A percentile compares a stretch with the other conserved stretches of the same genome.
phyloP scores from a whole-genome alignment of 306 rosid genomes.

The Lupinus albus region DNA sequence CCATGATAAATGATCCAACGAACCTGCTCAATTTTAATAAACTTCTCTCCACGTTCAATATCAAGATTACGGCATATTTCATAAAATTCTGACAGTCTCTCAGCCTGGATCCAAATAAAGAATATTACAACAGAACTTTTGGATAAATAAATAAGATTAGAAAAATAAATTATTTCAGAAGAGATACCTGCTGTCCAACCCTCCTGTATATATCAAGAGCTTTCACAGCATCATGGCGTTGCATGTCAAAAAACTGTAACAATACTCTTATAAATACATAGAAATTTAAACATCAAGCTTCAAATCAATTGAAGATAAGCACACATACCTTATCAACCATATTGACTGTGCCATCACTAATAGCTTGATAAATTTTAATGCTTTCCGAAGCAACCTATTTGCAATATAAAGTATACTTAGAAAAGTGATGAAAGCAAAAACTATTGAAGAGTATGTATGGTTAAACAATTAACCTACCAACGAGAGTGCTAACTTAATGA shows the following conservation, averaged over 20 bases:
- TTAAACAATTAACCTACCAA: conserved; percentile 62
- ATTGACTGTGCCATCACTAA: conserved; percentile 92
- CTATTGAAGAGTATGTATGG: conserved; percentile 5
- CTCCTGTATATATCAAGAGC: conserved; percentile 90
- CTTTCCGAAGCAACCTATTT: conserved; percentile 92
- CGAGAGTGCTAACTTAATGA: conserved; percentile 85
- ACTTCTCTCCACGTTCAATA: conserved; percentile 88
- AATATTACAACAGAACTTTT: conserved; percentile 17
- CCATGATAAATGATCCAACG: conserved; percentile 34
- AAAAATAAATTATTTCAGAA: conserved; percentile 13
- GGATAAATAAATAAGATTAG: conserved; percentile 32
- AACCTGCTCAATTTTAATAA: conserved; percentile 95
- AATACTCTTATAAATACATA: conserved; percentile 38
- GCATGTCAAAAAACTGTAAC: conserved; percentile 97
- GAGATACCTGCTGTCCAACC: conserved; percentile 92
- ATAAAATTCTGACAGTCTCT: conserved; percentile 88
- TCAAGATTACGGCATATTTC: conserved; percentile 91
- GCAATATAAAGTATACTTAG: conserved; percentile 44
- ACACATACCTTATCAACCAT: conserved; percentile 92
- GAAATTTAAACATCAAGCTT: conserved; percentile 41
- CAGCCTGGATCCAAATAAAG: conserved; percentile 64
- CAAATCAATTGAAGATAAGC: conserved; percentile 39
- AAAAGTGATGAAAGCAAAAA: conserved; percentile 31
- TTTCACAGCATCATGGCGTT: conserved; percentile 77
- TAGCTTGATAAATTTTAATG: conserved; percentile 91